Conservation (phyloP, 352 stramenopile species). For the Globisporangium cederbergense region DNA sequence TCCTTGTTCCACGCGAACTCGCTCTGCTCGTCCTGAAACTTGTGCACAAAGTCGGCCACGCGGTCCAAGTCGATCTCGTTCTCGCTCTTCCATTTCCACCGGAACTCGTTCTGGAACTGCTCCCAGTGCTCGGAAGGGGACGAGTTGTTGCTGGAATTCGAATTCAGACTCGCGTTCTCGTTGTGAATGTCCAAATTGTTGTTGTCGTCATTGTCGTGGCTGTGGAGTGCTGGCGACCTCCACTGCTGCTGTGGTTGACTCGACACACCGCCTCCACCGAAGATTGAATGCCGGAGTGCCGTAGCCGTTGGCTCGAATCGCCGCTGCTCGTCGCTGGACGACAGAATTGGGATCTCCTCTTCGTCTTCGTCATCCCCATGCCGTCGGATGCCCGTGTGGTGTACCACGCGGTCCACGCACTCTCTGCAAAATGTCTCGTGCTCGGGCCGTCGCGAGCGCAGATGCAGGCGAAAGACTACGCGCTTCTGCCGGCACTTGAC, state of each 20-base stretch:
- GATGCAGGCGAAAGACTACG: slow-evolving; percentile 44
- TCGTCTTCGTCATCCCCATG: slow-evolving; percentile 25
- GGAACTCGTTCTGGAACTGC: neutral
- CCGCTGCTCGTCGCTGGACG: neutral
- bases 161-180: neutral
- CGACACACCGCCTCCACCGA: neutral
- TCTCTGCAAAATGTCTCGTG: slow-evolving; percentile 52
- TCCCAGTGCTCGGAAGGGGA: slow-evolving; percentile 9
- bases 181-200: neutral
- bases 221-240: neutral
- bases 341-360: slow-evolving; percentile 21
- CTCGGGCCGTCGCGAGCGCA: slow-evolving; percentile 38
- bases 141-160: slow-evolving; percentile 1
- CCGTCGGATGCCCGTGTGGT: slow-evolving; percentile 11
- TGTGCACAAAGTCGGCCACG: slow-evolving; percentile 26
- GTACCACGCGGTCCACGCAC: slow-evolving; percentile 48
- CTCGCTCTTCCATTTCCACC: slow-evolving; percentile 5
- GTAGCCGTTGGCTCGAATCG: neutral
- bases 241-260: neutral
- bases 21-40: slow-evolving; percentile 19
- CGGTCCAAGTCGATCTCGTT: slow-evolving; percentile 24
- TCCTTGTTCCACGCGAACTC: slow-evolving; percentile 34
- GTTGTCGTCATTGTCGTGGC: neutral
- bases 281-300: neutral
- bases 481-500: slow-evolving; percentile 43